These are phyloP conservation scores for Cinchona pubescens DNA, from an alignment of 257 asterid species.

Conservation along the genomic window DNA sequence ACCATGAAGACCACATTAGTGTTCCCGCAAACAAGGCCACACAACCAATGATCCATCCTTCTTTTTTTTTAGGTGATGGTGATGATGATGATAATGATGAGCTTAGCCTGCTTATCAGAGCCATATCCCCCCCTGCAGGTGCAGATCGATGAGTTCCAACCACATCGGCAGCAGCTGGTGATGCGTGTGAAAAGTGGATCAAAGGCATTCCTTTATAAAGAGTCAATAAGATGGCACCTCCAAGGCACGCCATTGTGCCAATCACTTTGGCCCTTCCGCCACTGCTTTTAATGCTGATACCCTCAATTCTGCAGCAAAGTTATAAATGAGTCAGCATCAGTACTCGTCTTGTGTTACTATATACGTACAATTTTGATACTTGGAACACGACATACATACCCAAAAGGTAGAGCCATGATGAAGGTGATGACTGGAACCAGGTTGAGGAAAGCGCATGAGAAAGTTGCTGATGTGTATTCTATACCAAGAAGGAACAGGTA, in stretches of 20 bases:
- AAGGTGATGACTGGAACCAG: slow-evolving; percentile 62
- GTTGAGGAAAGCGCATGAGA: slow-evolving; percentile 69
- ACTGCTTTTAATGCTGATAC: slow-evolving; percentile 32
- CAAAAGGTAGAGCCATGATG: slow-evolving; percentile 64
- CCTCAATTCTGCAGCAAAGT: slow-evolving; percentile 58
- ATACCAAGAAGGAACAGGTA: slow-evolving; percentile 71
- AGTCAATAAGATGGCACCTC: slow-evolving; percentile 52
- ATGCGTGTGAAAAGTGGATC: slow-evolving; percentile 32
- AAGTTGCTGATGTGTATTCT: slow-evolving; percentile 71
- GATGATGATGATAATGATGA: background rate
- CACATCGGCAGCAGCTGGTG: background rate
- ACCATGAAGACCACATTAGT: slow-evolving; percentile 71
- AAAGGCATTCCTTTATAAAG: slow-evolving; percentile 56
- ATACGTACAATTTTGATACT: background rate
- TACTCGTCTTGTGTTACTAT: background rate
- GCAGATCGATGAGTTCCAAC: slow-evolving; percentile 1
- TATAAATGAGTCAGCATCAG: background rate
- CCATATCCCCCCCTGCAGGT: background rate
- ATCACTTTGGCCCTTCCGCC: slow-evolving; percentile 58
- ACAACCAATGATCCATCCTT: slow-evolving; percentile 56
- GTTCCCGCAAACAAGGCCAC: slow-evolving; percentile 59
- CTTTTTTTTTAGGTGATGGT: slow-evolving; percentile 11
- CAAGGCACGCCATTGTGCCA: slow-evolving; percentile 59
- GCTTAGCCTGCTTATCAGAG: background rate
- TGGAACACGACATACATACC: slow-evolving; percentile 27